Evolutionary conservation across 1,139 yeast genomes (phyloP).

Genomic region (Blastobotrys aristatus): DNA sequence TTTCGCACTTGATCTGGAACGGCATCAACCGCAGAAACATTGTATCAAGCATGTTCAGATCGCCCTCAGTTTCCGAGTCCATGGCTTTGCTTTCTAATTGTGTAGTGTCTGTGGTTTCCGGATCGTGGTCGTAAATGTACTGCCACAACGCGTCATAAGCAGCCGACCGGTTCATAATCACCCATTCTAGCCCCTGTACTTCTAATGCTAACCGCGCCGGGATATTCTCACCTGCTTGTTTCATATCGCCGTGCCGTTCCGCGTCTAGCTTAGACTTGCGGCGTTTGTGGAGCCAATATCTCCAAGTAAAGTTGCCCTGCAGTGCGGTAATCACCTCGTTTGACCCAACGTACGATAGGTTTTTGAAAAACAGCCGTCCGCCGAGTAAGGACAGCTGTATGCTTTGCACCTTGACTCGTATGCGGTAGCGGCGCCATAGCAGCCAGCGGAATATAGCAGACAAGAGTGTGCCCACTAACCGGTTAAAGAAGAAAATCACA

Average conservation of each 20-base stretch:
- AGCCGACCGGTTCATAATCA: slow-evolving; percentile 68
- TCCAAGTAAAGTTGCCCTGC: slow-evolving; percentile 77
- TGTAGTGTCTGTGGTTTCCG: background rate
- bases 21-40: slow-evolving; percentile 50
- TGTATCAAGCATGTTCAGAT: slow-evolving; percentile 18
- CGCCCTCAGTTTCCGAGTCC: background rate
- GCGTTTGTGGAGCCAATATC: slow-evolving; percentile 66
- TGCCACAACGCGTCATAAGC: slow-evolving; percentile 69
- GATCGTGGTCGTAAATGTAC: slow-evolving; percentile 18
- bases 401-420: slow-evolving; percentile 64
- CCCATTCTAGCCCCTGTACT: slow-evolving; percentile 75
- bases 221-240: slow-evolving; percentile 38
- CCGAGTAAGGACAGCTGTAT: slow-evolving; percentile 71
- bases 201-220: slow-evolving; percentile 58
- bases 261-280: slow-evolving; percentile 25
- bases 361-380: slow-evolving; percentile 75
- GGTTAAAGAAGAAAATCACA: slow-evolving; percentile 69
- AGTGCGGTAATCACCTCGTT: slow-evolving; percentile 67
- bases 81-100: background rate
- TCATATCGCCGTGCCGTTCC: slow-evolving; percentile 12
- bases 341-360: slow-evolving; percentile 62
- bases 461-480: slow-evolving; percentile 61
- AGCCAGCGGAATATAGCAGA: slow-evolving; percentile 48
- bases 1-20: slow-evolving; percentile 50
- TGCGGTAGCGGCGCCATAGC: slow-evolving; percentile 58